These are phyloP conservation scores for Scorias spongiosa DNA, from an alignment of 2,329 filamentous ascomycete species.

Conservation along the genomic window DNA sequence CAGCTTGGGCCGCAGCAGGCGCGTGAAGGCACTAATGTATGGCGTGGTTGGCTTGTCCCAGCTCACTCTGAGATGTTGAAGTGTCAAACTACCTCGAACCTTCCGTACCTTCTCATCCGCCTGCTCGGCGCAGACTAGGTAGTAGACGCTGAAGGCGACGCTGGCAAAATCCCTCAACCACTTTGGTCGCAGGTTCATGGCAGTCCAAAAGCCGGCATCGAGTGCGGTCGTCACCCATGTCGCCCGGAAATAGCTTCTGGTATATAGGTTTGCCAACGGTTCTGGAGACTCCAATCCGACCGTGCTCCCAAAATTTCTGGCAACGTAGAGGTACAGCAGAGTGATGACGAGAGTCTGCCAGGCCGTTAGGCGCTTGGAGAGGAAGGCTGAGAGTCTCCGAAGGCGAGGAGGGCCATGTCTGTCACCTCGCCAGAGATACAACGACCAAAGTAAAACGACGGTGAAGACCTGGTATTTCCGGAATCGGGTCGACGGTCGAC, in stretches of 20 bases:
- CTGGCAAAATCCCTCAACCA: constrained; percentile 72
- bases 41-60: constrained; percentile 94
- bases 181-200: constrained; percentile 74
- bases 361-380: constrained; percentile 58
- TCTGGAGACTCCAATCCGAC: constrained; percentile 84
- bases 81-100: constrained; percentile 69
- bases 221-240: constrained; percentile 93
- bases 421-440: constrained; percentile 69
- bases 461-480: constrained; percentile 83
- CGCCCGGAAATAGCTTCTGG: constrained; percentile 79
- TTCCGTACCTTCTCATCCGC: constrained; percentile 95
- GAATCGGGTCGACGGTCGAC: constrained; percentile 79
- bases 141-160: constrained; percentile 75
- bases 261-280: constrained; percentile 87
- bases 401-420: constrained; percentile 68
- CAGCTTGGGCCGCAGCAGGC: constrained; percentile 59
- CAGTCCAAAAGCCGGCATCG: constrained; percentile 96
- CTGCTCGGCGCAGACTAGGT: constrained; percentile 80
- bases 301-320: constrained; percentile 85
- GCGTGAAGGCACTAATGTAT: constrained; percentile 60
- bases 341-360: constrained; percentile 85
- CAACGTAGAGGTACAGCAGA: constrained; percentile 78
- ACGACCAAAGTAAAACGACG: constrained; percentile 81
- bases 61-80: constrained; percentile 79
- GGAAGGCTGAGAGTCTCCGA: constrained; percentile 53